phyloP scores from a whole-genome alignment of 2,329 filamentous ascomycete genomes.

The Penicillium capsulatum region DNA sequence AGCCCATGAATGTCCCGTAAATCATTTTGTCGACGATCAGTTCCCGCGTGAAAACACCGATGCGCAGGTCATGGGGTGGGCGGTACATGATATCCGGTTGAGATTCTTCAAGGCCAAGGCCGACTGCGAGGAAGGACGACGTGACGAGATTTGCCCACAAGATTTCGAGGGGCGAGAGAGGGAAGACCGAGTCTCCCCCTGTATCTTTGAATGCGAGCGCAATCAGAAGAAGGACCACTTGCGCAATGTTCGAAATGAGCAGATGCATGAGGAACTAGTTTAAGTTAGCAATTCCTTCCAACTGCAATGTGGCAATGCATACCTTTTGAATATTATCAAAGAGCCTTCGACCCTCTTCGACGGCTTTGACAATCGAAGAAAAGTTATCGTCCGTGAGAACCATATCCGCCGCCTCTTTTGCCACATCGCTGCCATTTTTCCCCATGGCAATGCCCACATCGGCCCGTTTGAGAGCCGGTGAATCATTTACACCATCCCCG shows the following conservation, averaged over 20 bases:
- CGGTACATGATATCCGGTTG: conserved; percentile 73
- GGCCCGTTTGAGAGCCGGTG: conserved; percentile 71
- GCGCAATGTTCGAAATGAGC: conserved; percentile 75
- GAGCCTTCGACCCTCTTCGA: conserved; percentile 77
- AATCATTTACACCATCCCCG: conserved; percentile 83
- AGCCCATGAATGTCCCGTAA: conserved; percentile 46
- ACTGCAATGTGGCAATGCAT: not conserved
- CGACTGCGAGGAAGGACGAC: conserved; percentile 79
- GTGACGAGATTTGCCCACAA: conserved; percentile 92
- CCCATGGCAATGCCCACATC: conserved; percentile 91
- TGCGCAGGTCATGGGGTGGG: conserved; percentile 62
- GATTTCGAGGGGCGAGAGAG: conserved; percentile 77
- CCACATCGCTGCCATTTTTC: conserved; percentile 75
- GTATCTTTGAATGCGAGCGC: conserved; percentile 76
- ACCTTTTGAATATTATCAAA: conserved; percentile 82
- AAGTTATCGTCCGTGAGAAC: conserved; percentile 75
- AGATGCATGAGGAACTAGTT: conserved; percentile 67
- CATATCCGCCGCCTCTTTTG: conserved; percentile 68
- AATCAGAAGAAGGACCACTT: conserved; percentile 74
- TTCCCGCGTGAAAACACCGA: conserved; percentile 41
- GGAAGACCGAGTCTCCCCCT: conserved; percentile 71
- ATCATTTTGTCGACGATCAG: conserved; percentile 42
- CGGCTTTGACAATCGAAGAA: conserved; percentile 76
- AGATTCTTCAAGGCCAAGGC: conserved; percentile 73
- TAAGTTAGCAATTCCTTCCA: conserved; percentile 28